Evolutionary conservation across 208 protist species (phyloP), one percentile per base, ranked within the genome.

Genomic region (Endotrypanum monterogeii): DNA sequence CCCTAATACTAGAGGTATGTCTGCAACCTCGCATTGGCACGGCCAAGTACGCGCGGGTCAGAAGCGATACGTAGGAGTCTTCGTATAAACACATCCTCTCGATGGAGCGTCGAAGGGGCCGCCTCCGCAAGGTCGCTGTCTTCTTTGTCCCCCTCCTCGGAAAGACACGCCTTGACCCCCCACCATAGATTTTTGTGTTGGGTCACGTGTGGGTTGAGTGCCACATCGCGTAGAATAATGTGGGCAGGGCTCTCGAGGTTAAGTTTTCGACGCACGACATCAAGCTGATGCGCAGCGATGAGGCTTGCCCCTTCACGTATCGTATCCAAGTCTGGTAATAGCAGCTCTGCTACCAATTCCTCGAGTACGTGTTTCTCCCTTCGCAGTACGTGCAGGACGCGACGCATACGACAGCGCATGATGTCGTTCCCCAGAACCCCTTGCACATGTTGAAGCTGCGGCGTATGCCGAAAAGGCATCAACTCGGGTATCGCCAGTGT

Each of bases 401-500:
- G 73, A 16, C 79, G 67, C 96, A 98, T 98, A 54, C 80, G 78
- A 18, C 79, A 75, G 0, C 85, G 61, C 18, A 89, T 62, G 37
- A 83, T 88, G 35, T 80, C 75, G 35, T 85, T 52, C 55, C 93
- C 92, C 3, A 98, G 74, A 18, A 94, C 96, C 25, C 74, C 68
- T 11, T 95, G 82, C 41, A 97, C 85, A 16, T 54, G 69, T 2
- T 75, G 68, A 7, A 99, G 82, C 86, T 98, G 96, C 4, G 84
- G 77, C 1, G 92, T 98, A 7, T 98, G 75, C 41, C 98, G 91
- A 78, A 99, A 98, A 11, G 96, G 98, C 48, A 99, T 87, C 44
- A 99, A 73, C 85, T 99, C 98, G 0, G 98, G 97, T 44, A 98
- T 79, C 14, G 90, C 88, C 35, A 98, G 84, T 20, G 78, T 67